Conservation (phyloP, 2,329 filamentous ascomycete genomes). For the Colletotrichum shisoi region DNA sequence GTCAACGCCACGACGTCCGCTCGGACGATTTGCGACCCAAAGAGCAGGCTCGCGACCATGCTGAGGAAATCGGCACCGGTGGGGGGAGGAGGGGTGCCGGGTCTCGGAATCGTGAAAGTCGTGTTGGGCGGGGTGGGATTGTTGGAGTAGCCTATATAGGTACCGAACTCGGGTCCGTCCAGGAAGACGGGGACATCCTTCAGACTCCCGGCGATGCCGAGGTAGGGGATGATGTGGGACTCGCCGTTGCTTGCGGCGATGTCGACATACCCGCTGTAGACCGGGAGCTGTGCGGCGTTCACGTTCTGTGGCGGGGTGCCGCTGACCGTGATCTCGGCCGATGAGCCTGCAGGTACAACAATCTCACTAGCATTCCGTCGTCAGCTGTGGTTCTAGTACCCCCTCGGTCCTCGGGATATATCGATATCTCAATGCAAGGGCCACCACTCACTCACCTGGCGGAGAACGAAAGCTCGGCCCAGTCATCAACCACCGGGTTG, state of each 20-base stretch:
- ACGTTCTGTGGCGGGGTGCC: constrained; percentile 45
- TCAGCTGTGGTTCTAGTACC: neutral
- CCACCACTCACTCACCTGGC: constrained; percentile 1
- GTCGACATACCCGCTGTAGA: constrained; percentile 55
- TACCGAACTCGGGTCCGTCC: constrained; percentile 21
- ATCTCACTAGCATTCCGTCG: constrained; percentile 29
- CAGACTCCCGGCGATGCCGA: constrained; percentile 48
- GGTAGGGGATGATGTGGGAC: constrained; percentile 51
- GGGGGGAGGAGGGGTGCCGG: constrained; percentile 9
- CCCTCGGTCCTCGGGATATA: no score
- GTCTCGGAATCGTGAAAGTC: constrained; percentile 42
- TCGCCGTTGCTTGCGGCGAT: constrained; percentile 51
- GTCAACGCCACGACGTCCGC: constrained; percentile 41
- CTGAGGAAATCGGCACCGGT: constrained; percentile 1
- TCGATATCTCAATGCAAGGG: neutral
- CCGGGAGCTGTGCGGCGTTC: constrained; percentile 47
- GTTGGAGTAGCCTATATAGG: constrained; percentile 28
- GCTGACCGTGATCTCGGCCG: constrained; percentile 44
- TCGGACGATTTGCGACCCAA: constrained; percentile 39
- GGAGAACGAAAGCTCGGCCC: constrained; percentile 39
- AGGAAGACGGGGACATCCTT: constrained; percentile 30
- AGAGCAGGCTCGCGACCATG: constrained; percentile 5
- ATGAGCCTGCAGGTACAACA: constrained; percentile 43
- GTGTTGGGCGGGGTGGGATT: constrained; percentile 38
- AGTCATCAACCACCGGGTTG: constrained; percentile 36